Base-by-base conservation (phyloP, 768 basidiomycete species). In the Neoboletus magnificus region DNA sequence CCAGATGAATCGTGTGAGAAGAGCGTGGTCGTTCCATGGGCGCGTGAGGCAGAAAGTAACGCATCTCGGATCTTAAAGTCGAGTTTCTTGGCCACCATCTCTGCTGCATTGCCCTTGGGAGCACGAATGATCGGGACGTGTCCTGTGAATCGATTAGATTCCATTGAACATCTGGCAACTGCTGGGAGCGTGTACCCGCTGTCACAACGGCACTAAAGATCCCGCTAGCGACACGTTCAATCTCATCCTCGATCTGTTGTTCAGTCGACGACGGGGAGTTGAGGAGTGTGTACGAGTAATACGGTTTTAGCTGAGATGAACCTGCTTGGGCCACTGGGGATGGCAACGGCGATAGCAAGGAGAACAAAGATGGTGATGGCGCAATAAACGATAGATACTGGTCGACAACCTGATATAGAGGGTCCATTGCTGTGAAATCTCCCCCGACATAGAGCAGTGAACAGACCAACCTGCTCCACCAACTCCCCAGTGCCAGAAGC, bases 1-100 rank as follows among this genome's bases (percentile, higher is more conserved):
- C 91, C 93, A 35, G 87, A 86, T 0, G 89, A 76, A 62, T 93
- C 93, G 69, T 89, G 87, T 1, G 85, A 74, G 67, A 94, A 94
- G 45, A 91, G 76, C 8, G 82, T 70, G 9, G 80, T 74, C 10
- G 79, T 62, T 30, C 73, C 71, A 56, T 82, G 83, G 8, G 83
- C 79, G 18, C 89, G 80, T 40, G 87, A 85, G 33, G 85, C 80
- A 39, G 80, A 85, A 53, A 93, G 74, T 53, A 94, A 73, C 60
- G 87, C 84, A 66, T 98, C 96, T 48, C 96, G 79, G 62, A 98
- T 87, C 72, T 92, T 93, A 15, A 84, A 81, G 65, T 99, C 97
- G 12, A 99, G 79, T 70, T 92, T 97, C 74, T 93, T 89, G 10
- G 95, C 95, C n/a, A 98, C 86, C 95, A 98, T 97, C 73, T 99